Evolutionary conservation across 495 filamentous ascomycete genomes (phyloP), one percentile per base, ranked within the genome.

Genomic region (Corynascus novoguineensis): DNA sequence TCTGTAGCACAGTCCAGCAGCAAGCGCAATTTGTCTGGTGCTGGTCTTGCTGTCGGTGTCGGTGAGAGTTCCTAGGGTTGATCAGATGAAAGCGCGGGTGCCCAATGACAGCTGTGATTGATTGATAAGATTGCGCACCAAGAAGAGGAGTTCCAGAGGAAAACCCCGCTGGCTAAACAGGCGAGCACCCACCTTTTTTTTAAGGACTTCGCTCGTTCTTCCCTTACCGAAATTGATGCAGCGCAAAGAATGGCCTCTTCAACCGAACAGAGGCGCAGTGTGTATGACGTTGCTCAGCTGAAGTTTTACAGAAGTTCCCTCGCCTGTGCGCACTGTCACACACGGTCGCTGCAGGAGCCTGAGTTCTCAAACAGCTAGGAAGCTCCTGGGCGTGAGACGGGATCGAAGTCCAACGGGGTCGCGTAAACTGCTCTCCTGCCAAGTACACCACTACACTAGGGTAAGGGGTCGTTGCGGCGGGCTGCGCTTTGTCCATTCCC

Each of bases 161-260:
- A 22, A 32, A 21, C n/a, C 46, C 29, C 28, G 5, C 9, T 15
- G 17, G 17, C 19, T 7, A 31, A 15, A 5, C 7, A 49, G 29
- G 34, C 34, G 44, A 48, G 42, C 53, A 55, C 31, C 32, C 41
- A 55, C 53, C 41, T 47, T 55, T 47, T n/a, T 53, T 38, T 55
- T 22, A 45, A 31, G 19, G 7, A 22, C 38, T n/a, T n/a, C n/a
- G n/a, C n/a, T n/a, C n/a, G n/a, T n/a, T n/a, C 37, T n/a, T 41
- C 5, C 9, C 11, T 48, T 28, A 25, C 28, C 22, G 15, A 34
- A 28, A 28, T 2, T n/a, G 6, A 5, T 4, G 10, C 6, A 10
- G 24, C 29, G 25, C 21, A 37, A 25, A 24, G 14, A n/a, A 37
- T 2, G n/a, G 32, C 14, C 10, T 7, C 15, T 19, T 8, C 22